Evolutionary conservation across 495 filamentous ascomycete species (phyloP), one percentile per base, ranked within the genome.

Genomic region (Podospora anserina): DNA sequence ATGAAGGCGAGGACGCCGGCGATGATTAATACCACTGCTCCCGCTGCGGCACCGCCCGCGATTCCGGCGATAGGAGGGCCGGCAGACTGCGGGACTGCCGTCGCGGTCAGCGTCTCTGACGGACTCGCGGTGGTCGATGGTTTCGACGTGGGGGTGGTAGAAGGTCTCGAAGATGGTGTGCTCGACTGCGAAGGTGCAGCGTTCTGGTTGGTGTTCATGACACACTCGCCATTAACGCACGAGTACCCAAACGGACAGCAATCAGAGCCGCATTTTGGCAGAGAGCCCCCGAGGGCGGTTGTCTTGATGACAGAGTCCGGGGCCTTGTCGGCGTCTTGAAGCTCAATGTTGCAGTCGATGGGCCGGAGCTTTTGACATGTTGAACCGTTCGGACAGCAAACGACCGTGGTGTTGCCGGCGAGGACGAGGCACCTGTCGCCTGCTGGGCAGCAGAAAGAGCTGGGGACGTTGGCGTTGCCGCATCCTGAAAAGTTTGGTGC

Each of bases 211-310:
- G 63, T 39, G 63, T 83, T 70, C 70, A 64, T 78, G 23, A 73
- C 68, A 63, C 84, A 83, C 68, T 82, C 65, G 57, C 81, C 69
- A 19, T 72, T 70, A 27, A 80, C 75, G 80, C 93, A 97, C 18
- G 78, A 83, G 74, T 91, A 96, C 20, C 93, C 93, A 72, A 90
- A 88, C 0, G 93, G 93, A 75, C 92, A 96, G 78, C 92, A 96
- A 9, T 76, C 79, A n/a, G 63, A 68, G 19, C 85, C 87, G 68
- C 91, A 94, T 59, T 77, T 81, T 58, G 80, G 77, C 15, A 94
- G 79, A 16, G 79, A 69, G 2, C 82, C 83, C 18, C 81, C 74
- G 13, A 92, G 80, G 9, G 85, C 82, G 18, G 88, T 92, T n/a
- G 90, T 91, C 71, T 92, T 91, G 65, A 95, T 78, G 7, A 83